phyloP scores from a whole-genome alignment of 371 early-diverging fungal genomes.

The Dinochytrium kinnereticum region DNA sequence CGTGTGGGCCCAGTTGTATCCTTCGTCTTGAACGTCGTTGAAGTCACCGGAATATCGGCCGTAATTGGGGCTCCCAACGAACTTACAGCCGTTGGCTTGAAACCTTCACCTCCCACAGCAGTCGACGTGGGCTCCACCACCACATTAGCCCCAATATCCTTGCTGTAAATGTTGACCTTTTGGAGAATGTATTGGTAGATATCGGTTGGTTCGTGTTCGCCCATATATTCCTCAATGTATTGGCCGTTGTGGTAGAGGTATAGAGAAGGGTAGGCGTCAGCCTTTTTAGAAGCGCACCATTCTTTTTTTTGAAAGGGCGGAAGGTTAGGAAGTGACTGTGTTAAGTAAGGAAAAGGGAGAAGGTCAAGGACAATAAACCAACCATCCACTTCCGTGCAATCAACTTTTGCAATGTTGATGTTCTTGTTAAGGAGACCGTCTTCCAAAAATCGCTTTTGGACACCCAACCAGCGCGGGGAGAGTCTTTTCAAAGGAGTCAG shows the following conservation, averaged over 20 bases:
- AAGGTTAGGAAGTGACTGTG: neutral
- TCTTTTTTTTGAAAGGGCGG: neutral
- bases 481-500: slow-evolving; percentile 33
- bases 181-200: slow-evolving; percentile 35
- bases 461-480: slow-evolving; percentile 44
- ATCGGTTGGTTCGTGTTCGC: slow-evolving; percentile 34
- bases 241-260: slow-evolving; percentile 43
- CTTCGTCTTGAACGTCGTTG: neutral
- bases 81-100: too few relatives aligned
- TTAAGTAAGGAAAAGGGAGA: slow-evolving; percentile 9
- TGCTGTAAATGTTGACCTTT: slow-evolving; percentile 11
- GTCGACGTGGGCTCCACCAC: neutral
- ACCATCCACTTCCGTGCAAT: slow-evolving; percentile 23
- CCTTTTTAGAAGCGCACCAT: slow-evolving; percentile 27
- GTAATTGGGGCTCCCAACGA: neutral
- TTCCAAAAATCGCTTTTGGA: slow-evolving; percentile 28
- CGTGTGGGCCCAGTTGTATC: neutral
- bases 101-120: too few relatives aligned
- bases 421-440: slow-evolving; percentile 20
- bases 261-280: slow-evolving; percentile 42
- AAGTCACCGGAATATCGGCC: neutral
- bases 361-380: neutral
- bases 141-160: neutral
- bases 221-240: slow-evolving; percentile 41
- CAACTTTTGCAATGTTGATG: slow-evolving; percentile 34